Evolutionary conservation across 2,329 filamentous ascomycete species (phyloP), one percentile per base, ranked within the genome.

Genomic region (Alternaria angustiovoidea): DNA sequence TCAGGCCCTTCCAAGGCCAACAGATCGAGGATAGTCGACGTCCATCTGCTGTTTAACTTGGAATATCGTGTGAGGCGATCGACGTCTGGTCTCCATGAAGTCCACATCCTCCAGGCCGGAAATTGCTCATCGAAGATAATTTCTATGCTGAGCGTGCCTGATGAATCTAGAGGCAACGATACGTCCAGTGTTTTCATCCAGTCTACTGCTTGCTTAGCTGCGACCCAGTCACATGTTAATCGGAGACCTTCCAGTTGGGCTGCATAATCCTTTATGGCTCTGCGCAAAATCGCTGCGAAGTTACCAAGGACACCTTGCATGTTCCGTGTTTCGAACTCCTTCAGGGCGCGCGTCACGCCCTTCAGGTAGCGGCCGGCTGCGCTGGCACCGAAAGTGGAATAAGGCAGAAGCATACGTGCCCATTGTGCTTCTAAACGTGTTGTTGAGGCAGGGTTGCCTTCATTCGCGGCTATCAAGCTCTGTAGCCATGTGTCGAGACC

Each of bases 1-100:
- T 76, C 74, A 4, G 75, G 75, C 2, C 75, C 75, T 42, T 78
- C 74, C 9, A 78, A 57, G 7, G 69, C 65, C 2, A 72, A 44
- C 9, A 77, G 5, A 41, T 75, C 73, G 7, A 59, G 51, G 3
- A 78, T 43, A 6, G 69, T 36, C 5, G 59, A 62, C 8, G 67
- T 58, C n/a, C 49, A 57, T 8, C 49, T 43, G 32, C 55, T 60
- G n/a, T 66, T 59, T 14, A 71, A 32, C 6, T 51, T 56, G 44
- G 67, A 59, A 12, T 71, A 46, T 9, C 61, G 36, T 3, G 43
- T 54, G 16, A 75, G 54, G 4, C 66, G 63, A 5, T 62, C 26
- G 11, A 69, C 2, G 34, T 74, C 60, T 4, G 75, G 74, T 55
- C 46, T 68, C 75, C 75, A 78, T 4, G 39, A 28, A 26, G 74